These are phyloP conservation scores for Fusarium phyllophilum DNA, from an alignment of 2,329 filamentous ascomycete genomes.

Conservation along the genomic window DNA sequence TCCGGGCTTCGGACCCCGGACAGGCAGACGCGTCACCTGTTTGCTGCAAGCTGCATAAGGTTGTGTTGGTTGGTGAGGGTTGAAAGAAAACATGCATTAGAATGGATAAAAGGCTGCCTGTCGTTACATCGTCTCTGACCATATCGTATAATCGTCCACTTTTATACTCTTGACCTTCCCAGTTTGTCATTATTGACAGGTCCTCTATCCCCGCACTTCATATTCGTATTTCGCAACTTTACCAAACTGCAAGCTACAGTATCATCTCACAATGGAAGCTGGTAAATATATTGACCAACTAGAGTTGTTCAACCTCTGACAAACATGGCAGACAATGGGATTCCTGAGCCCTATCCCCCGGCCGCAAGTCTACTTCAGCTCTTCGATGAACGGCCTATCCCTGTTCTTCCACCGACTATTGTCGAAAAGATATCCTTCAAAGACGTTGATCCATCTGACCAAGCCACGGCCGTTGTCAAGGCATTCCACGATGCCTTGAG, in stretches of 20 bases:
- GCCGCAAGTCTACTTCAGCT: constrained; percentile 4
- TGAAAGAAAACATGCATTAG: not conserved
- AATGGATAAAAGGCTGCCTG: not conserved
- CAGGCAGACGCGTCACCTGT: not conserved
- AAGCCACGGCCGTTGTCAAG: not conserved
- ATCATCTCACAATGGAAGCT: not conserved
- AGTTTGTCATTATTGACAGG: no score
- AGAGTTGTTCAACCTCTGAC: accelerated
- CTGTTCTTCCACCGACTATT: not conserved
- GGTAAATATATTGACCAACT: accelerated
- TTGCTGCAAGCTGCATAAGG: not conserved
- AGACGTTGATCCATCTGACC: not conserved
- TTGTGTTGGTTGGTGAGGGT: no score
- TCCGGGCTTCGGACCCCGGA: not conserved
- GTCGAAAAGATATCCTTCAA: not conserved
- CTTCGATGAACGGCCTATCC: constrained; percentile 13
- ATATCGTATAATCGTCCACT: not conserved
- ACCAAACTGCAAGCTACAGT: accelerated
- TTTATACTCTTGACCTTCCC: not conserved
- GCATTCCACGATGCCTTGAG: constrained; percentile 5
- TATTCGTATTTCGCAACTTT: not conserved
- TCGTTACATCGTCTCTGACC: not conserved
- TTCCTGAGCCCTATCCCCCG: not conserved
- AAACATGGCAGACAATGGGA: accelerated
- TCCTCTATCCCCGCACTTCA: no score